A percentile compares a stretch with the other conserved stretches of the same genome.
Conservation (phyloP, 768 basidiomycete genomes). For the Russula virescens region DNA sequence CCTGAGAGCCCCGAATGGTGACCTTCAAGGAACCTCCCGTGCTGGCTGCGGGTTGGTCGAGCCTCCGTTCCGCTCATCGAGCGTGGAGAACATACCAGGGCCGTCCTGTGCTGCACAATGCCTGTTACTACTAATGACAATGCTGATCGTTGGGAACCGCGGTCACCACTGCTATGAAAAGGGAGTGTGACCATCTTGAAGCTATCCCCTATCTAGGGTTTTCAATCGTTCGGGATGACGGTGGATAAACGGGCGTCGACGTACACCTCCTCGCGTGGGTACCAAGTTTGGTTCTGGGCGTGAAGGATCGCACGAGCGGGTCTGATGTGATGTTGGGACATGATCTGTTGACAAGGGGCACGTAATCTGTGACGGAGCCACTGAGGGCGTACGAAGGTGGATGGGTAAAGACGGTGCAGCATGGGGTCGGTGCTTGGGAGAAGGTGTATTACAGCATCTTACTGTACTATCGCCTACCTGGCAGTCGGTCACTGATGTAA, state of each 20-base stretch:
- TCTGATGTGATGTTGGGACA: conserved; percentile 47
- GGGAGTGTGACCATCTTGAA: conserved; percentile 48
- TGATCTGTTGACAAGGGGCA: conserved; percentile 41
- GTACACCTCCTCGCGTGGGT: conserved; percentile 46
- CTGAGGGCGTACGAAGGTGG: not conserved
- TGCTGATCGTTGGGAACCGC: conserved; percentile 48
- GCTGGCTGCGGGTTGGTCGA: conserved; percentile 50
- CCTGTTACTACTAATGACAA: conserved; percentile 68
- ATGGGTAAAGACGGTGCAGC: not conserved
- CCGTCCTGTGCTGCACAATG: conserved; percentile 62
- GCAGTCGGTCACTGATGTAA: too few species aligned
- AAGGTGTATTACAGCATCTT: too few species aligned
- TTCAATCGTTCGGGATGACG: conserved; percentile 46
- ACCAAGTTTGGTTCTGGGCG: conserved; percentile 51
- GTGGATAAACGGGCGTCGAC: conserved; percentile 38
- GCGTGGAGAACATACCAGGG: conserved; percentile 49
- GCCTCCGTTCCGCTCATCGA: conserved; percentile 59
- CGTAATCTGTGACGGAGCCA: conserved; percentile 41
- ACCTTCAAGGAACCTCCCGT: conserved; percentile 68
- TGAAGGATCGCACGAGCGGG: conserved; percentile 47
- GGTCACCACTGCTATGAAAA: conserved; percentile 11
- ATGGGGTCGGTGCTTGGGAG: not conserved
- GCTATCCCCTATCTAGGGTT: conserved; percentile 53
- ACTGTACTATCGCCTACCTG: too few species aligned
- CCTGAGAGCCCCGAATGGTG: conserved; percentile 60